Base-by-base conservation (phyloP, 208 protist species). In the Crithidia fasciculata region DNA sequence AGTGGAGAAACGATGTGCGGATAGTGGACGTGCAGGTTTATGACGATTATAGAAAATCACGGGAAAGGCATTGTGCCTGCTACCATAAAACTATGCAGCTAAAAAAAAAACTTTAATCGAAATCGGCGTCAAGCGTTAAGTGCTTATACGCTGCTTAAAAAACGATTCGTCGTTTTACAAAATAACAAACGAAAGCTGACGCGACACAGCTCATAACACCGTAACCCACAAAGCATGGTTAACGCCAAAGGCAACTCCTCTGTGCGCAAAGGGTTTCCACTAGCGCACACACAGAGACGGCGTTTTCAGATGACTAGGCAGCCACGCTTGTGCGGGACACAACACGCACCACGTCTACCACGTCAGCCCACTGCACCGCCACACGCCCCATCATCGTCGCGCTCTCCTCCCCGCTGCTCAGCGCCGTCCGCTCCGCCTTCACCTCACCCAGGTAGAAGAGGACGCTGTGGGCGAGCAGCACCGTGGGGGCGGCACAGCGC, bases 391-490 rank as follows among this genome's bases (percentile, higher is more conserved):
- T 41, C 40, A 55, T 7, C 50, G 57, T 56, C n/a, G 8, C 15
- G 57, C 4, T 61, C n/a, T 55, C 55, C 40, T 15, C 52, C 36
- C 43, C 36, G 18, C 28, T 61, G 15, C 49, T 19, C 44, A 18
- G n/a, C 49, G 5, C 12, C 8, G 56, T 16, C 41, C 37, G 53
- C 47, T 71, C 47, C 39, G 5, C 59, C 2, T 67, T 65, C 19
- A 56, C 52, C 12, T 65, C 77, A 16, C 74, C 72, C 0, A 90
- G 56, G 71, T 91, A 94, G 56, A 88, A 88, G n/a, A 94, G 45
- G 6, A 74, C 58, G 66, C 90, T 76, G 19, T 78, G 80, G 18
- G 84, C 89, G 28, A 94, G 67, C 8, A 80, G 72, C 45, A 85
- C 70, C 39, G 85, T 89, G 9, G 50, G 44, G 13, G 62, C 49